Evolutionary conservation across 2,329 filamentous ascomycete species (phyloP), one percentile per base, ranked within the genome.

Genomic region (Exophiala viscosa): DNA sequence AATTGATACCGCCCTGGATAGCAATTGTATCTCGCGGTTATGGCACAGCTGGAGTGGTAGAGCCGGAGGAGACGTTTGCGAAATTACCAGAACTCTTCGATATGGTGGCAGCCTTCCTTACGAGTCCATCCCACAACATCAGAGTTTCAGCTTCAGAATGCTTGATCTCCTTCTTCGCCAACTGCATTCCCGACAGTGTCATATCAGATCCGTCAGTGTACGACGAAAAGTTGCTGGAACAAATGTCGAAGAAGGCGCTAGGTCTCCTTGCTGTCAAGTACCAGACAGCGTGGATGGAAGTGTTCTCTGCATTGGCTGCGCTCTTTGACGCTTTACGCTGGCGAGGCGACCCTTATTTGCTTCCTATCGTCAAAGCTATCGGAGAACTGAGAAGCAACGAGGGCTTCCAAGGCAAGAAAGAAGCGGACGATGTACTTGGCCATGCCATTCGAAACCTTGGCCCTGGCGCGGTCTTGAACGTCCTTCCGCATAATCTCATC

Each of bases 1-100:
- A 96, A 70, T 81, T 99, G 31, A 82, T 97, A 3, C 93, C 93
- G 1, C 88, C 93, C 0, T 99, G 93, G 93, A 90, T 99, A 63
- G 93, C 93, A 10, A 93, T 99, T 50, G 73, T 99, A 17, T 96
- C 92, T 10, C 80, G 93, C 69, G 93, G 91, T 5, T 97, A 96
- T 70, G 91, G 96, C 67, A 90, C 97, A 5, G 89, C 90, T 4
- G 87, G 90, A 1, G 90, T 96, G 67, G 80, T 96, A 47, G 86
- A 89, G 61, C 86, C 91, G 2, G 87, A 95, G 50, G 90, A 96
- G 50, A 96, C 91, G 0, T 97, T 97, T 66, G 83, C 87, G 66
- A 95, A 93, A 64, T 74, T 99, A 2, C 91, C 93, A 0, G 86
- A 87, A 28, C 76, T 97, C 0, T 96, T 97, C 69, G 78, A 78